A percentile compares a stretch with the other conserved stretches of the same genome.
phyloP scores from a whole-genome alignment of 78 protist genomes.

The Pelomyxa schiedti region DNA sequence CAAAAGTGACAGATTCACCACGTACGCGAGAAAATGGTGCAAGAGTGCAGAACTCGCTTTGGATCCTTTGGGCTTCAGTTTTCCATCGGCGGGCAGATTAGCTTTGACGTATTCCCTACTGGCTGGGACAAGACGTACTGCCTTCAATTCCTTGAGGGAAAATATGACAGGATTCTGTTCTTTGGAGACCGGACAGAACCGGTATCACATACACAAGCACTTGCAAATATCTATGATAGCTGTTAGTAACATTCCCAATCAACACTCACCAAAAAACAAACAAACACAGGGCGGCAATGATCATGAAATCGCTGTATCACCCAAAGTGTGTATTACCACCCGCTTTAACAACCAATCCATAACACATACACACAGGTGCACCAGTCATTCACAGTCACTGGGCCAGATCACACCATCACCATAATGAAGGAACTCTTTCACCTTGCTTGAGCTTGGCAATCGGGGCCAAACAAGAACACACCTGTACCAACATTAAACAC shows the following conservation, averaged over 20 bases:
- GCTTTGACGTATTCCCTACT: slow-evolving; percentile 94
- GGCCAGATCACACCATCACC: slow-evolving; percentile 80
- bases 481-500: too few relatives aligned
- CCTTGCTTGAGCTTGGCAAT: too few relatives aligned
- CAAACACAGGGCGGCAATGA: slow-evolving; percentile 94
- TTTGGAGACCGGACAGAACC: slow-evolving; percentile 96
- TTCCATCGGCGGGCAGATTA: slow-evolving; percentile 97
- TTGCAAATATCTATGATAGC: background rate
- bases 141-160: slow-evolving; percentile 60
- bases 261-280: background rate
- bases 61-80: slow-evolving; percentile 49
- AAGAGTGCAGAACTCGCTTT: slow-evolving; percentile 50
- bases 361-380: too few relatives aligned
- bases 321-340: too few relatives aligned
- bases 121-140: slow-evolving; percentile 98
- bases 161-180: slow-evolving; percentile 82
- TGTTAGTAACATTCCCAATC: background rate
- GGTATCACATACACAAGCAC: background rate
- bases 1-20: slow-evolving; percentile 29
- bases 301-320: slow-evolving; percentile 82
- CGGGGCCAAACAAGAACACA: too few relatives aligned
- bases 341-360: too few relatives aligned
- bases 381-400: slow-evolving; percentile 64
- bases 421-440: slow-evolving; percentile 55
- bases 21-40: slow-evolving; percentile 73